phyloP scores from a whole-genome alignment of 140 eudicot genomes.

The Erigeron philadelphicus region DNA sequence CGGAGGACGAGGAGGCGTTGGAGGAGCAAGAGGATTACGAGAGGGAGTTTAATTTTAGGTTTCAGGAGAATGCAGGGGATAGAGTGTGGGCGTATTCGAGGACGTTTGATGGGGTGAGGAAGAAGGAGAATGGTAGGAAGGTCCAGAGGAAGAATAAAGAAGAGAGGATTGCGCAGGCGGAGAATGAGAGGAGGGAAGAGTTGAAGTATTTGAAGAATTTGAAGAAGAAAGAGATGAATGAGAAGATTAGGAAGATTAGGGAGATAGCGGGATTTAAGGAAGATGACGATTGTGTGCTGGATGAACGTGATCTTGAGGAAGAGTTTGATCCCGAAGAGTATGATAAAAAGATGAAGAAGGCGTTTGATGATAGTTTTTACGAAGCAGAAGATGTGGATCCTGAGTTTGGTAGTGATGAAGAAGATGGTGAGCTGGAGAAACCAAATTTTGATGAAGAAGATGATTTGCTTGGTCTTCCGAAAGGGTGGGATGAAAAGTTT shows the following conservation, averaged over 20 bases:
- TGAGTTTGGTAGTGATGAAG: slow-evolving; percentile 48
- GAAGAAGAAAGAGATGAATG: slow-evolving; percentile 73
- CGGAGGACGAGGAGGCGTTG: slow-evolving; percentile 79
- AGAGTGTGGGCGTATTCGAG: slow-evolving; percentile 67
- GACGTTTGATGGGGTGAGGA: slow-evolving; percentile 64
- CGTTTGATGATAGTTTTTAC: slow-evolving; percentile 63
- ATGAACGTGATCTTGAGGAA: slow-evolving; percentile 68
- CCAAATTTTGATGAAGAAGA: slow-evolving; percentile 85
- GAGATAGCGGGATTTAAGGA: slow-evolving; percentile 65
- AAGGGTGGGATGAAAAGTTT: slow-evolving; percentile 61
- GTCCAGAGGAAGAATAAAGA: slow-evolving; percentile 77
- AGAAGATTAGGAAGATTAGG: slow-evolving; percentile 61
- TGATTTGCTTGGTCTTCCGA: slow-evolving; percentile 66
- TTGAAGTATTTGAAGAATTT: slow-evolving; percentile 64
- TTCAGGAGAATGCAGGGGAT: slow-evolving; percentile 74
- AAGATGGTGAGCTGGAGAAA: slow-evolving; percentile 50
- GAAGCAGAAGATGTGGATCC: slow-evolving; percentile 71
- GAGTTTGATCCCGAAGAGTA: slow-evolving; percentile 73
- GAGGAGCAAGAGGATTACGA: slow-evolving; percentile 83
- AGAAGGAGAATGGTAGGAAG: slow-evolving; percentile 65
- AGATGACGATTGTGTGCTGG: slow-evolving; percentile 35
- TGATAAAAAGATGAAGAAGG: slow-evolving; percentile 71
- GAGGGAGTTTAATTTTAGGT: slow-evolving; percentile 69
- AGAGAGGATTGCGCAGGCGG: slow-evolving; percentile 61
- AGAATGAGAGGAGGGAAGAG: slow-evolving; percentile 61